Conservation (phyloP, 768 basidiomycete genomes). For the Podaxis rugospora region DNA sequence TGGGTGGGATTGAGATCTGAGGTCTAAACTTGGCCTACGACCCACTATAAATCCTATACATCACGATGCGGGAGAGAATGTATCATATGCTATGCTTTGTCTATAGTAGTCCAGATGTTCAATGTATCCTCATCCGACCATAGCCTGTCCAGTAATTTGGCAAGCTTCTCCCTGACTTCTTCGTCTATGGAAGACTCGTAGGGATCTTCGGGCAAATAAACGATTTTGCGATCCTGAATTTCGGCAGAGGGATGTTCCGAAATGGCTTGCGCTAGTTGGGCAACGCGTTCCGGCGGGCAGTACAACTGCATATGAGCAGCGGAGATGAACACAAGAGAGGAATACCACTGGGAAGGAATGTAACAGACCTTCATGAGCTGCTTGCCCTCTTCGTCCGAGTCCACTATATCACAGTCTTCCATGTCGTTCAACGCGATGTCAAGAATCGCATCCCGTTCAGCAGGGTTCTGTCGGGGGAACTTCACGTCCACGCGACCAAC, state of each 20-base stretch:
- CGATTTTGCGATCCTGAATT: slow-evolving; percentile 44
- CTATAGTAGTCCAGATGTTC: slow-evolving; percentile 54
- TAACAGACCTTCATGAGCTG: slow-evolving; percentile 18
- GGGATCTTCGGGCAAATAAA: slow-evolving; percentile 48
- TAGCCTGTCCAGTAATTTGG: slow-evolving; percentile 43
- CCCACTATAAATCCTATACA: background rate
- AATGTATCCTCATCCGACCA: slow-evolving; percentile 56
- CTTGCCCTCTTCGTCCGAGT: slow-evolving; percentile 26
- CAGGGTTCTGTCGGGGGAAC: slow-evolving; percentile 31
- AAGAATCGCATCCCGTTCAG: slow-evolving; percentile 29
- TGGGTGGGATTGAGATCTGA: slow-evolving; percentile 8
- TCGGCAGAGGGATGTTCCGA: slow-evolving; percentile 16
- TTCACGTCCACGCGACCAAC: slow-evolving; percentile 42
- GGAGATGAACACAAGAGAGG: slow-evolving; percentile 1
- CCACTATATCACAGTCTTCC: slow-evolving; percentile 38
- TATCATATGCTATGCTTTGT: slow-evolving; percentile 13
- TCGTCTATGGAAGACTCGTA: slow-evolving; percentile 27
- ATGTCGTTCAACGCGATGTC: slow-evolving; percentile 37
- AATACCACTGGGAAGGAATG: background rate
- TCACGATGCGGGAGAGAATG: background rate
- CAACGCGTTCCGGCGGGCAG: slow-evolving; percentile 11
- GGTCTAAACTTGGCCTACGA: background rate
- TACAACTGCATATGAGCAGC: slow-evolving; percentile 5
- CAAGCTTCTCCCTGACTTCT: slow-evolving; percentile 36
- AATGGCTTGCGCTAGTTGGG: slow-evolving; percentile 13